Conservation (phyloP, 805 yeast genomes). For the Metschnikowia henanensis region DNA sequence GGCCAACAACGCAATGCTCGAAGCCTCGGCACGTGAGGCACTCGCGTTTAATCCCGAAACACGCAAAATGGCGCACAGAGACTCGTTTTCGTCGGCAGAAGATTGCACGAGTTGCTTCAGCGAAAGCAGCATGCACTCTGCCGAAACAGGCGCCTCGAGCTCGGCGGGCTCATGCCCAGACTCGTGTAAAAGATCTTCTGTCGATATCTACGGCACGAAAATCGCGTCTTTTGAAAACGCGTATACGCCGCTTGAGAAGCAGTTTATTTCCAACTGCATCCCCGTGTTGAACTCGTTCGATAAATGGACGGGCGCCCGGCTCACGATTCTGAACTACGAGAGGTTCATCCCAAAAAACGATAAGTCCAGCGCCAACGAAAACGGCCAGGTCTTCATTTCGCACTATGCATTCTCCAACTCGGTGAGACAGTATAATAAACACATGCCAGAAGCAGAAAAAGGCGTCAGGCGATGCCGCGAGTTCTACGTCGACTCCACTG, state of each 20-base stretch:
- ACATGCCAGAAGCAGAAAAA: background rate
- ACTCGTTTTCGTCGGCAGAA: constrained; percentile 2
- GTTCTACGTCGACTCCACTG: constrained; percentile 16
- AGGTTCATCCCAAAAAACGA: constrained; percentile 13
- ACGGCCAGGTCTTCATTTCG: constrained; percentile 16
- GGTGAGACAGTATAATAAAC: constrained; percentile 10
- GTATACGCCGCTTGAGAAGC: constrained; percentile 30
- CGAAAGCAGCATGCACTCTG: background rate
- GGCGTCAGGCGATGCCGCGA: constrained; percentile 12
- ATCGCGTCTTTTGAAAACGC: constrained; percentile 16
- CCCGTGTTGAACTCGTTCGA: constrained; percentile 40
- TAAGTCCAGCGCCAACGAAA: constrained; percentile 6
- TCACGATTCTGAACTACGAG: constrained; percentile 17
- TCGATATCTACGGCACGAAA: constrained; percentile 13
- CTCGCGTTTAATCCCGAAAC: constrained; percentile 3
- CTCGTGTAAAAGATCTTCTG: background rate
- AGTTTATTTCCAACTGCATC: constrained; percentile 37
- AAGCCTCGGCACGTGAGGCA: constrained; percentile 13
- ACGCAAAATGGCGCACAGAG: constrained; percentile 4
- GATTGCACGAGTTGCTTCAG: constrained; percentile 13
- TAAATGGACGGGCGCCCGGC: constrained; percentile 28
- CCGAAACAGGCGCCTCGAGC: constrained; percentile 5
- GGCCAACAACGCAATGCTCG: constrained; percentile 15
- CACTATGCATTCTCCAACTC: constrained; percentile 10
- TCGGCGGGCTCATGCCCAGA: background rate